A percentile compares a stretch with the other conserved stretches of the same genome.
These are phyloP conservation scores for Dalechampia spathulata DNA, from an alignment of 441 rosid species.

Conservation along the genomic window DNA sequence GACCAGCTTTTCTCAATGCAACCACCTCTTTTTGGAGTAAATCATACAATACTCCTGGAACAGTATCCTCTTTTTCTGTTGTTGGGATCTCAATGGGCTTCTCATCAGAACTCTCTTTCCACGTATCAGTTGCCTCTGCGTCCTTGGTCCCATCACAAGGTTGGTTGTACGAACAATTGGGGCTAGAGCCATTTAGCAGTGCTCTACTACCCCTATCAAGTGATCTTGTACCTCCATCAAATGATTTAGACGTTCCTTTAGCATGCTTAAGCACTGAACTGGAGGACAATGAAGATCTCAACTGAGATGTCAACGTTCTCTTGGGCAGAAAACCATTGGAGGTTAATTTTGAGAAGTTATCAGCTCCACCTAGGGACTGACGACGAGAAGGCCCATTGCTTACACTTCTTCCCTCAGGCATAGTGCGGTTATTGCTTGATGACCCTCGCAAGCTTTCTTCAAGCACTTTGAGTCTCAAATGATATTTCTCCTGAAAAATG, in stretches of 20 bases:
- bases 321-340: slow-evolving; percentile 82
- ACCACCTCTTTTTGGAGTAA: slow-evolving; percentile 88
- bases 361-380: slow-evolving; percentile 91
- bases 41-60: slow-evolving; percentile 80
- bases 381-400: slow-evolving; percentile 94
- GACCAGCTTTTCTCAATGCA: slow-evolving; percentile 77
- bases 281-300: slow-evolving; percentile 56
- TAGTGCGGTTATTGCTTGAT: slow-evolving; percentile 41
- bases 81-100: slow-evolving; percentile 54
- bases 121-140: slow-evolving; percentile 37
- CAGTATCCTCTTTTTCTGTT: slow-evolving; percentile 56
- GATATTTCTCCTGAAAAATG: slow-evolving; percentile 70
- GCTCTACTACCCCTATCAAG: slow-evolving; percentile 73
- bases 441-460: slow-evolving; percentile 89
- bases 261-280: slow-evolving; percentile 80
- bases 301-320: slow-evolving; percentile 54
- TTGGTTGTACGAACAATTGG: slow-evolving; percentile 63
- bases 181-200: slow-evolving; percentile 60
- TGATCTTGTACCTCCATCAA: slow-evolving; percentile 95
- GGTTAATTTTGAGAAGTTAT: slow-evolving; percentile 58
- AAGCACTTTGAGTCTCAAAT: slow-evolving; percentile 81
- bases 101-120: slow-evolving; percentile 47
- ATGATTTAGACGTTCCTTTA: slow-evolving; percentile 93
- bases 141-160: slow-evolving; percentile 64
- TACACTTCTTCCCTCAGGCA: slow-evolving; percentile 63